Evolutionary conservation across 208 protist species (phyloP).

Genomic region (Crithidia brevicula): DNA sequence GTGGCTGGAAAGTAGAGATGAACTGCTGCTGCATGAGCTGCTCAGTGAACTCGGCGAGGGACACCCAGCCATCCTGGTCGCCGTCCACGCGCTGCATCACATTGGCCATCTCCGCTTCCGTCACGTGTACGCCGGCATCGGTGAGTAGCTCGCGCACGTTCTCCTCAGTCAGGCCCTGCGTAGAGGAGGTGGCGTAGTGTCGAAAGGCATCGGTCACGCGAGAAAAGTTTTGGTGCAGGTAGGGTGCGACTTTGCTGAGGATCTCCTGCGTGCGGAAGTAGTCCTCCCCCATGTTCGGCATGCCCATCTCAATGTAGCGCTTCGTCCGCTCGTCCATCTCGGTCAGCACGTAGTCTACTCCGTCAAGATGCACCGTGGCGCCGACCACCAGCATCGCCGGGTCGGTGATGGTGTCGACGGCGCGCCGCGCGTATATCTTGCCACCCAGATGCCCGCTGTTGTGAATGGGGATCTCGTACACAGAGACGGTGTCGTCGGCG

Average conservation of each 20-base stretch:
- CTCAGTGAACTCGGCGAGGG: constrained; percentile 83
- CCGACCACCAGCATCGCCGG: constrained; percentile 78
- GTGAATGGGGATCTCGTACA: constrained; percentile 88
- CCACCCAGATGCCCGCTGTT: constrained; percentile 96
- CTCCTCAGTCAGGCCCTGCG: constrained; percentile 55
- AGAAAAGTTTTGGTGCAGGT: constrained; percentile 68
- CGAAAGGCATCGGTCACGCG: constrained; percentile 80
- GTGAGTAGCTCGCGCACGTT: constrained; percentile 69
- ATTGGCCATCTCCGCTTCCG: constrained; percentile 47
- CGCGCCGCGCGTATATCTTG: constrained; percentile 87
- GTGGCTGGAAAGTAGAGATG: constrained; percentile 72
- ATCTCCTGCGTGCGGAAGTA: constrained; percentile 77
- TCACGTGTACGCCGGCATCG: constrained; percentile 55
- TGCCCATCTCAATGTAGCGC: constrained; percentile 73
- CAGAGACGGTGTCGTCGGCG: constrained; percentile 94
- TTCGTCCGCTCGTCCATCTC: constrained; percentile 82
- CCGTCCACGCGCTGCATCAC: constrained; percentile 75
- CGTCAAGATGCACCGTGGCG: constrained; percentile 58
- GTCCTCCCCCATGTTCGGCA: constrained; percentile 70
- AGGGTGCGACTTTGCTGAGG: constrained; percentile 58
- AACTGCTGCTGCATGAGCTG: constrained; percentile 82
- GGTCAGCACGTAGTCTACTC: constrained; percentile 63
- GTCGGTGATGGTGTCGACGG: constrained; percentile 59
- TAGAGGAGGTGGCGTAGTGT: constrained; percentile 67
- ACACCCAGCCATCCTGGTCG: constrained; percentile 82